Evolutionary conservation across 208 protist species (phyloP).

Genomic region (Blastocrithidia nonstop): DNA sequence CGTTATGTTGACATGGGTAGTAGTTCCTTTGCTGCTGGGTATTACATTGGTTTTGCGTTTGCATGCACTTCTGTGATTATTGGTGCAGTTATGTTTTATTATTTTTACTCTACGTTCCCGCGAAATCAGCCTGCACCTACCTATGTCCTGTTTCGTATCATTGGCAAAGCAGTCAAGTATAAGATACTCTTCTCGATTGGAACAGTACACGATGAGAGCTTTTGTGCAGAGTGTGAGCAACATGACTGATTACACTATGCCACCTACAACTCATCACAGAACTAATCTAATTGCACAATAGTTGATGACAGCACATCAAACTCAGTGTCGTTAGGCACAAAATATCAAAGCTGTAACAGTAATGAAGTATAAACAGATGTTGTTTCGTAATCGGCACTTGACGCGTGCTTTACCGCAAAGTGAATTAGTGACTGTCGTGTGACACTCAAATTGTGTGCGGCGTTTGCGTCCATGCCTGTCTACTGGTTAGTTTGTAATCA

Average conservation of each 20-base stretch:
- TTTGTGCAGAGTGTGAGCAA: too few relatives aligned
- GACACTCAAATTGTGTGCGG: constrained; percentile 19
- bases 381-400: too few relatives aligned
- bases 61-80: constrained; percentile 17
- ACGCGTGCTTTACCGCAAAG: too few relatives aligned
- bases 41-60: constrained; percentile 40
- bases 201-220: too few relatives aligned
- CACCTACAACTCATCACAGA: too few relatives aligned
- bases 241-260: too few relatives aligned
- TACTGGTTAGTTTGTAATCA: constrained; percentile 61
- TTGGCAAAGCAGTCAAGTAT: constrained; percentile 13
- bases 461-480: constrained; percentile 38
- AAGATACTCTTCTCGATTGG: too few relatives aligned
- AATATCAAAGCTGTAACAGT: too few relatives aligned
- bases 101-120: constrained; percentile 11
- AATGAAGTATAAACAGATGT: too few relatives aligned
- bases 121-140: constrained; percentile 16
- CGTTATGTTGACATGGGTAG: constrained; percentile 10
- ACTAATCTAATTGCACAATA: too few relatives aligned
- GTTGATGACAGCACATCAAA: too few relatives aligned
- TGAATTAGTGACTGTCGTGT: constrained; percentile 22
- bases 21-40: constrained; percentile 25
- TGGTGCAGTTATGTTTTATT: constrained; percentile 12
- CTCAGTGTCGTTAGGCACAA: too few relatives aligned
- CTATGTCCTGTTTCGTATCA: constrained; percentile 32